phyloP scores from a whole-genome alignment of 371 early-diverging fungal species.

The Caulochytrium protostelioides region DNA sequence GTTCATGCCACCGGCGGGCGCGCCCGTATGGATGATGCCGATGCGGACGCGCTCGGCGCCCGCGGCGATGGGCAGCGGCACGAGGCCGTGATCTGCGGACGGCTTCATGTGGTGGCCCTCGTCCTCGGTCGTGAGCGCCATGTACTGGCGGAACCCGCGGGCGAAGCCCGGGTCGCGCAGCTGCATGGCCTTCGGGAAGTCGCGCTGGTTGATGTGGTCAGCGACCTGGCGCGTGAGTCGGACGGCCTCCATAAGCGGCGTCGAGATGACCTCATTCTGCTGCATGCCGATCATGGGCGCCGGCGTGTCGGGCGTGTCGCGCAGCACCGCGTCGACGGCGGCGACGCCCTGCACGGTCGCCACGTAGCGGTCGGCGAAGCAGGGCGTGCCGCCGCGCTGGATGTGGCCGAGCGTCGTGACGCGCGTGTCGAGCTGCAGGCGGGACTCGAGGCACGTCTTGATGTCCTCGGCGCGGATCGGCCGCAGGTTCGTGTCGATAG shows the following conservation, averaged over 20 bases:
- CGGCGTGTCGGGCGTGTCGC: conserved; percentile 58
- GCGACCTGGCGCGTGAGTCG: conserved; percentile 72
- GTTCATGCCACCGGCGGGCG: conserved; percentile 97
- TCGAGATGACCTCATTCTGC: conserved; percentile 61
- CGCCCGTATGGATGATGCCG: conserved; percentile 84
- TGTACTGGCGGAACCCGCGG: no score
- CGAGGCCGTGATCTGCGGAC: neutral
- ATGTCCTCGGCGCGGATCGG: conserved; percentile 76
- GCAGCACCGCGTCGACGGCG: conserved; percentile 86
- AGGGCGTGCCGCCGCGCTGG: conserved; percentile 94
- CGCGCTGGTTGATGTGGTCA: conserved; percentile 51
- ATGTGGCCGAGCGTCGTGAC: conserved; percentile 93
- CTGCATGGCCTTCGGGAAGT: conserved; percentile 75
- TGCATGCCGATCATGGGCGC: conserved; percentile 81
- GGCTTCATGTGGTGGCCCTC: no score
- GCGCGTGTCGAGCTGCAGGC: conserved; percentile 75
- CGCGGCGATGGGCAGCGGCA: no score
- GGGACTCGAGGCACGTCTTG: conserved; percentile 51
- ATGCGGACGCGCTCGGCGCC: conserved; percentile 61
- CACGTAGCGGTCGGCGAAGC: conserved; percentile 80
- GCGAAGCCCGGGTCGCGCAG: conserved; percentile 76
- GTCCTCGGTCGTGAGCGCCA: no score
- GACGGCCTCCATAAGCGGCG: conserved; percentile 80
- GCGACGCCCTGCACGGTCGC: conserved; percentile 83
- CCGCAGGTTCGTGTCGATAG: conserved; percentile 70